Evolutionary conservation across 345 rosid genomes (phyloP), one percentile per base, ranked within the genome.

Genomic region (Gossypium australe): DNA sequence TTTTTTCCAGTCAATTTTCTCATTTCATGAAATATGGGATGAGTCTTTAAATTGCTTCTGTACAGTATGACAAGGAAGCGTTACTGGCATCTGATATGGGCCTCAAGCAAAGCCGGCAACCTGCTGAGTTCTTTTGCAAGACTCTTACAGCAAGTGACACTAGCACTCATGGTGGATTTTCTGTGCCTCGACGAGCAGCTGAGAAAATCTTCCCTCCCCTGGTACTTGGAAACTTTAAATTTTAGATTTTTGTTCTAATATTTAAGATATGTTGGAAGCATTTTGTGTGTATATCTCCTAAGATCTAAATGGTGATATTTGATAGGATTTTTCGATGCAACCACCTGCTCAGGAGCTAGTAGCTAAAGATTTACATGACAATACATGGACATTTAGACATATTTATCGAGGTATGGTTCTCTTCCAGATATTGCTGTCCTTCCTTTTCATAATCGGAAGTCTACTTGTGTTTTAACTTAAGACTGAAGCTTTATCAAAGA

Each of bases 141-240:
- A 92, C 93, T 56, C 94, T 94, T 56, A 94, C 98, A 11, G 98
- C 97, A 6, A 94, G 98, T 73, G 98, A 95, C 78, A 95, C 99
- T 18, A 95, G 99, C 77, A 92, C 98, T 44, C 99, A 95, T 48
- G 99, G 99, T 78, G 99, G 99, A 49, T 95, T 95, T 80, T 95
- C 98, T 58, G 99, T 95, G 58, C 98, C 99, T 38, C 97, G 99
- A 7, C 88, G 99, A 77, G 92, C 99, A 64, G 99, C 99, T 49
- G 99, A 95, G 88, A 95, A 92, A 83, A 92, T 92, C 52, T 95
- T 95, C 80, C 99, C 99, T 45, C 84, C 92, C 78, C 96, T 95
- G 59, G 99, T 95, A 77, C 22, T 88, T 84, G 51, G 45, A 29
- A 1, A 45, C 27, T 63, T 71, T 68, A 20, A 38, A 74, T 25